Evolutionary conservation across 2,329 filamentous ascomycete genomes (phyloP), one percentile per base, ranked within the genome.

Genomic region (Zymoseptoria brevis): DNA sequence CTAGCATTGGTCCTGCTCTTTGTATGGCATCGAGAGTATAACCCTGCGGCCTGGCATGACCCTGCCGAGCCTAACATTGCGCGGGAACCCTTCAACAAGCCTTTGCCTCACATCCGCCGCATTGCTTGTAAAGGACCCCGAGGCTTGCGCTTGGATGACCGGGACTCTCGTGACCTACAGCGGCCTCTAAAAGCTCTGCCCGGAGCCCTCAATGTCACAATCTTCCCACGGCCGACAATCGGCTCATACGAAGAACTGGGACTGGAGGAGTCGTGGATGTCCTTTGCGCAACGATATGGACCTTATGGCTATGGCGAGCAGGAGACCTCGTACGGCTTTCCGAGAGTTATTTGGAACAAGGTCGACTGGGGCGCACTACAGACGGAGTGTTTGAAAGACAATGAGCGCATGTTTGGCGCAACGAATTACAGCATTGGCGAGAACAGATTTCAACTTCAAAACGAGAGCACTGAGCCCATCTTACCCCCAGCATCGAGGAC

Each of bases 281-380:
- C 9, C 78, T 77, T 19, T 80, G 60, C 81, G 52, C 75, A 74
- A 54, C 73, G 75, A 55, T 77, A 77, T 56, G 73, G 73, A 1
- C 71, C 79, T 26, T 88, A 87, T 64, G 84, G 85, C 6, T 75
- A 83, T 62, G 73, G 74, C 3, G 76, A 80, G 26, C 75, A 78
- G 58, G 74, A 74, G 59, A 79, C 81, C 56, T 77, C 8, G 4
- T 64, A 64, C 30, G 79, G 57, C 74, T 79, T 60, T 29, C 60
- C 57, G 4, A 49, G 52, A 8, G 71, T 83, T 8, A 75, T 83
- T 22, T 90, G 87, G 85, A 77, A 82, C 29, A 76, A 78, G 26
- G 80, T 89, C 35, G 80, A 84, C 64, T 92, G 89, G 88, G 85
- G 85, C 9, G 75, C 80, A 35, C 75, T 91, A 19, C 88, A 91